phyloP scores from a whole-genome alignment of 805 yeast genomes.

The Metschnikowia santaceciliae region DNA sequence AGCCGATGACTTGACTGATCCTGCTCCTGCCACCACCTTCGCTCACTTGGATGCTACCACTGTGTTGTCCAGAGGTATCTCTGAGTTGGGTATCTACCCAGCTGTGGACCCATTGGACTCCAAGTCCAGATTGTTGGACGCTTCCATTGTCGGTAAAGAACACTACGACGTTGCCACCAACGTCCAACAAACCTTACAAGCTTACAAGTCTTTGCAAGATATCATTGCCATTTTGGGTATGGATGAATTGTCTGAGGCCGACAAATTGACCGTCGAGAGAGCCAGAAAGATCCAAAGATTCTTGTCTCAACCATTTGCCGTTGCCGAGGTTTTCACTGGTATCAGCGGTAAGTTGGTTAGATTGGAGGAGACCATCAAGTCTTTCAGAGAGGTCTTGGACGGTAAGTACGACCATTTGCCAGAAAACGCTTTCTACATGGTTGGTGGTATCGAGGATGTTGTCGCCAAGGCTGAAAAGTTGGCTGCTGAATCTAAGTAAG shows the following conservation, averaged over 20 bases:
- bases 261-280: conserved; percentile 99
- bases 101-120: conserved; percentile 99
- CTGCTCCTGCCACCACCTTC: conserved; percentile 99
- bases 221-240: conserved; percentile 99
- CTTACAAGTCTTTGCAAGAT: conserved; percentile 99
- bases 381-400: conserved; percentile 95
- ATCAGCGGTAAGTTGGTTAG: conserved; percentile 96
- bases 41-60: conserved; percentile 99
- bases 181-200: conserved; percentile 98
- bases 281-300: conserved; percentile 99
- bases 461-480: conserved; percentile 98
- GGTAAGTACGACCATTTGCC: conserved; percentile 99
- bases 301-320: conserved; percentile 99
- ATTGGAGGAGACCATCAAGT: conserved; percentile 88
- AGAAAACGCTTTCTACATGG: conserved; percentile 99
- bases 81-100: conserved; percentile 99
- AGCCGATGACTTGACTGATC: conserved; percentile 99
- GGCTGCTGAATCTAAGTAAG: conserved; percentile 84
- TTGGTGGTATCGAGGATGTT: conserved; percentile 99
- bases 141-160: conserved; percentile 96
- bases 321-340: conserved; percentile 99
- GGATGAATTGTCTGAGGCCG: conserved; percentile 99
- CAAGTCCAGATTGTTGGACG: conserved; percentile 97
- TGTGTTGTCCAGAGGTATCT: conserved; percentile 98
- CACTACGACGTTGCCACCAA: conserved; percentile 92